Evolutionary conservation across 2,329 filamentous ascomycete genomes (phyloP).

Genomic region (Xenosphaeropsis pyriputrescens): DNA sequence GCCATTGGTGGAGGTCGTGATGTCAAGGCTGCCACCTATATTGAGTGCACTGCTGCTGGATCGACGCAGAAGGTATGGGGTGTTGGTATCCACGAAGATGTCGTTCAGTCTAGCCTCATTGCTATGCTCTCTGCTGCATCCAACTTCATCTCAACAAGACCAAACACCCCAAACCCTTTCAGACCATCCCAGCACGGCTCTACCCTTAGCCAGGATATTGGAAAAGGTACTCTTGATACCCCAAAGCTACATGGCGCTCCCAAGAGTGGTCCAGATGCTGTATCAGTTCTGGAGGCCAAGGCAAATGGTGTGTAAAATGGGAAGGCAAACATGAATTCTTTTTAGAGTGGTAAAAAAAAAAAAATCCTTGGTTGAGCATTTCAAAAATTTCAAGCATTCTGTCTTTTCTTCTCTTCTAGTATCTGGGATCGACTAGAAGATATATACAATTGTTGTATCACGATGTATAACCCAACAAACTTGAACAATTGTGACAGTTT

Average conservation of each 20-base stretch:
- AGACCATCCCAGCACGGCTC: constrained; percentile 36
- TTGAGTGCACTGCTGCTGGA: constrained; percentile 64
- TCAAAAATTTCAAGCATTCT: no score
- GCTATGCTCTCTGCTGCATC: constrained; percentile 75
- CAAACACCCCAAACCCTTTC: constrained; percentile 52
- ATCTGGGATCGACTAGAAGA: no score
- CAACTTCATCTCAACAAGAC: constrained; percentile 60
- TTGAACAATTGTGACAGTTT: no score
- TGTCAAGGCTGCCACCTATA: constrained; percentile 90
- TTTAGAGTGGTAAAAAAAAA: no score
- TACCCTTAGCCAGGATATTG: constrained; percentile 23
- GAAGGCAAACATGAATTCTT: neutral
- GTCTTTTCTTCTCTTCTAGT: no score
- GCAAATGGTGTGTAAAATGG: constrained; percentile 18
- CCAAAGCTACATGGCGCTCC: constrained; percentile 11
- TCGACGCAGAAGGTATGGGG: constrained; percentile 70
- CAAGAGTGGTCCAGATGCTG: constrained; percentile 16
- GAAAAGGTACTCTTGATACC: constrained; percentile 12
- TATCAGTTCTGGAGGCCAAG: constrained; percentile 24
- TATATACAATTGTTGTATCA: no score
- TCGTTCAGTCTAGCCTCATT: constrained; percentile 77
- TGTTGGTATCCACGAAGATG: constrained; percentile 83
- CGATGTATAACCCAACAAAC: no score
- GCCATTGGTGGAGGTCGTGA: constrained; percentile 69
- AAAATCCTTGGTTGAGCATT: no score